Base-by-base conservation (phyloP, 306 rosid species). In the Fragaria nilgerrensis region DNA sequence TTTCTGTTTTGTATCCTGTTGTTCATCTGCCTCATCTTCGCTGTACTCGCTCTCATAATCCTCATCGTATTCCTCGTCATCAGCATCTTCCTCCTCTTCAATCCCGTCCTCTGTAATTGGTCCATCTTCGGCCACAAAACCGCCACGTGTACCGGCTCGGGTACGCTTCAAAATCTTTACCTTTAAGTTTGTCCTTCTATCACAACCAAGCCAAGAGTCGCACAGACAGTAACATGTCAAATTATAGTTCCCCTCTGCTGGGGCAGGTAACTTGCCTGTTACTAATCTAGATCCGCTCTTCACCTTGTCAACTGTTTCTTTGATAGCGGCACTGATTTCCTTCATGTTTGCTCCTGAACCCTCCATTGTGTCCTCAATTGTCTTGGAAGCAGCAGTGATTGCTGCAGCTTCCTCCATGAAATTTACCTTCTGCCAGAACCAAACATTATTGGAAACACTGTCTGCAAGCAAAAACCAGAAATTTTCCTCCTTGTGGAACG, bases 131-230 rank as follows among this genome's bases (percentile, higher is more conserved):
- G 90, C 84, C 67, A 87, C 79, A 75, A 77, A 2, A 68, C 86
- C 87, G 5, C 87, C 92, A 68, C 97, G 85, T 70, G 87, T 86
- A 79, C 99, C 99, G 44, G 96, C 93, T 78, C 97, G 88, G 39
- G 97, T 92, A n/a, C 99, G 92, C 89, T 89, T 92, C 92, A 92
- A 85, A 77, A 95, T 47, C 82, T 92, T 95, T 66, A 90, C 55
- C 82, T 92, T 95, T 67, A 90, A 70, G 72, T 89, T 88, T 70
- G 92, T 83, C 85, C 77, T 89, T 66, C 84, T 89, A 83, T 95
- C 99, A 37, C 97, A 95, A 47, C 97, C 99, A 61, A 92, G 81
- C 99, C 99, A 95, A 62, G 97, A 88, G 82, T 95, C 97, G 36
- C 99, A 92, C 85, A 90, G 81, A 72, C 93, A 87, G 83, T 88